phyloP scores from a whole-genome alignment of 257 asterid genomes.

The Ilex asprella region DNA sequence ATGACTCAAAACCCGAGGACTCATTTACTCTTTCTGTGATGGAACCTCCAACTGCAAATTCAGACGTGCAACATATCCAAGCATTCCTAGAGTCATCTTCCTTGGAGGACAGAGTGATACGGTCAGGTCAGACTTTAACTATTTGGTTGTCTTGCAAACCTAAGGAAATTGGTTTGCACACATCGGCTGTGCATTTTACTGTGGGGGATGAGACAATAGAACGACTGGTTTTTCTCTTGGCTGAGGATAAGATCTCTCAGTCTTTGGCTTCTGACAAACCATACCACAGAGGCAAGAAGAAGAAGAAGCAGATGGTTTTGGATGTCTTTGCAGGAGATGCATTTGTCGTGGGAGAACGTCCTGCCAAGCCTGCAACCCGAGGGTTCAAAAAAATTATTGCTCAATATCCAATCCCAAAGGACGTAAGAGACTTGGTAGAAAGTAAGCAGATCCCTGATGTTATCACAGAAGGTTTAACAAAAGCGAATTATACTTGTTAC shows the following conservation, averaged over 20 bases:
- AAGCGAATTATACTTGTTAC: conserved; percentile 38
- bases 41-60: conserved; percentile 67
- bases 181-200: conserved; percentile 65
- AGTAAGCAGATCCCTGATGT: conserved; percentile 51
- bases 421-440: conserved; percentile 46
- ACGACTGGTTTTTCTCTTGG: conserved; percentile 62
- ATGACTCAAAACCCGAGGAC: conserved; percentile 76
- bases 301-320: conserved; percentile 42
- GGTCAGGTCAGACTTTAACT: conserved; percentile 37
- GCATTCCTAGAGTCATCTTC: conserved; percentile 50
- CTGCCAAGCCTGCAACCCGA: conserved; percentile 32
- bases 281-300: conserved; percentile 45
- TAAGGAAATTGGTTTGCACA: conserved; percentile 74
- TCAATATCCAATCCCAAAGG: conserved; percentile 45
- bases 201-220: conserved; percentile 78
- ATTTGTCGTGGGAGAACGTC: conserved; percentile 60
- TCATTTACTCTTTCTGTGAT: conserved; percentile 64
- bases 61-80: conserved; percentile 43
- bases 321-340: conserved; percentile 30
- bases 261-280: conserved; percentile 66
- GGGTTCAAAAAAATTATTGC: conserved; percentile 26
- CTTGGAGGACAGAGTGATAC: conserved; percentile 62
- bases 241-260: conserved; percentile 74
- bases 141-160: conserved; percentile 90
- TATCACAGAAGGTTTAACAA: conserved; percentile 43